A percentile compares a stretch with the other conserved stretches of the same genome.
Conservation (phyloP, 148 eudicot species). For the Rhododendron simsii region DNA sequence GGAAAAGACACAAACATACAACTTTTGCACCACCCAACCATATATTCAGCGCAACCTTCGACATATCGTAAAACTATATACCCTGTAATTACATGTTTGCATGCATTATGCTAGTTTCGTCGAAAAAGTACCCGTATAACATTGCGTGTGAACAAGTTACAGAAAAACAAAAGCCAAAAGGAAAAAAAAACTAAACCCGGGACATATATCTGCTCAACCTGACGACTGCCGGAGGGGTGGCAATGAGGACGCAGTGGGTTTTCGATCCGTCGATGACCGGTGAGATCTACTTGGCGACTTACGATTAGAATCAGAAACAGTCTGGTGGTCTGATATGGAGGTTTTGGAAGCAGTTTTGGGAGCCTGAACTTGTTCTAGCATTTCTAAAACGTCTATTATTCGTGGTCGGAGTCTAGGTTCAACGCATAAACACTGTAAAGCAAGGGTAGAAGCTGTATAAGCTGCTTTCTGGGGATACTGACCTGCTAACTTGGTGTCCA, state of each 20-base stretch:
- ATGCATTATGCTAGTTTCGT: background rate
- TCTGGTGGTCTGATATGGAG: constrained; percentile 22
- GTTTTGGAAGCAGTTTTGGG: constrained; percentile 39
- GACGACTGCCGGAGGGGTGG: constrained; percentile 39
- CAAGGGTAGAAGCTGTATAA: constrained; percentile 49
- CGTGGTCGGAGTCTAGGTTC: constrained; percentile 63
- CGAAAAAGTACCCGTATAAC: background rate
- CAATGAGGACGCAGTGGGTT: constrained; percentile 60
- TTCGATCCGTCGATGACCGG: constrained; percentile 35
- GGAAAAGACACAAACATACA: background rate
- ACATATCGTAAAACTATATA: background rate
- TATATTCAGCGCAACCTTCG: too few species aligned
- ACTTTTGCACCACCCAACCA: background rate
- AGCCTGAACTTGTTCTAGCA: constrained; percentile 62
- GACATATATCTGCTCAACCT: constrained; percentile 16
- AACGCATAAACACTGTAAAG: constrained; percentile 43
- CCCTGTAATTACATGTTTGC: background rate
- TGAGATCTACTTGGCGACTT: constrained; percentile 36
- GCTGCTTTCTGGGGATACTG: constrained; percentile 79
- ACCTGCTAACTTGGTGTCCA: constrained; percentile 69
- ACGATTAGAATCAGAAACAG: constrained; percentile 22
- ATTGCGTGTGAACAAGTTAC: background rate
- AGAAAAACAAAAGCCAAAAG: background rate
- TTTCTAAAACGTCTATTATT: constrained; percentile 62
- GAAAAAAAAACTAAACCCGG: background rate